Conservation (phyloP, 1,284 basidiomycete species). For the Pseudozyma pruni region DNA sequence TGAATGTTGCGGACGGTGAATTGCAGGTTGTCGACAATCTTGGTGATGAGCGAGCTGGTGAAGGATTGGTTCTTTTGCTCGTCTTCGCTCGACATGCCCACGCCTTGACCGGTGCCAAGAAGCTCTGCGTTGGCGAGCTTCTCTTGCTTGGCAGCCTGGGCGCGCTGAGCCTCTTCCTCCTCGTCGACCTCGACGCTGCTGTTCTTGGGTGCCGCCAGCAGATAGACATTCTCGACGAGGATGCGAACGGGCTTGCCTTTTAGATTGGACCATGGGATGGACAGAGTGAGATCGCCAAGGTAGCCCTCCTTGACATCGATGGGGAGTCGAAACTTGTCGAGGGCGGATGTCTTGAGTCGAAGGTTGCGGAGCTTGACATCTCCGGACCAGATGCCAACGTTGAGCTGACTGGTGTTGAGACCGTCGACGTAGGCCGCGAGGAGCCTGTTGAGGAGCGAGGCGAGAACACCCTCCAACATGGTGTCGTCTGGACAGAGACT, state of each 20-base stretch:
- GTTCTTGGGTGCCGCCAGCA: constrained; percentile 87
- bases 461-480: constrained; percentile 67
- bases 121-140: constrained; percentile 88
- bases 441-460: constrained; percentile 76
- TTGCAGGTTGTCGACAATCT: constrained; percentile 96
- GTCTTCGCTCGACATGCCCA: constrained; percentile 71
- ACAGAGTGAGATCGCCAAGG: constrained; percentile 89
- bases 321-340: constrained; percentile 95
- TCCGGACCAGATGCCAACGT: constrained; percentile 94
- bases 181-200: constrained; percentile 78
- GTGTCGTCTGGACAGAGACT: not conserved
- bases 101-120: constrained; percentile 68
- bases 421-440: constrained; percentile 97
- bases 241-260: constrained; percentile 93
- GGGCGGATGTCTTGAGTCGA: constrained; percentile 88
- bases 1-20: constrained; percentile 77
- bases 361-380: constrained; percentile 81
- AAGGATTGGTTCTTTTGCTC: constrained; percentile 83
- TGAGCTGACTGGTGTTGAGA: constrained; percentile 91
- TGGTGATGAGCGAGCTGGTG: constrained; percentile 84
- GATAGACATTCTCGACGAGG: constrained; percentile 91
- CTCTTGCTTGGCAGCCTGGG: constrained; percentile 88
- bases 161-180: constrained; percentile 84
- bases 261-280: constrained; percentile 94
- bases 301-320: constrained; percentile 94